phyloP scores from a whole-genome alignment of 306 rosid genomes.

The Psophocarpus tetragonolobus region DNA sequence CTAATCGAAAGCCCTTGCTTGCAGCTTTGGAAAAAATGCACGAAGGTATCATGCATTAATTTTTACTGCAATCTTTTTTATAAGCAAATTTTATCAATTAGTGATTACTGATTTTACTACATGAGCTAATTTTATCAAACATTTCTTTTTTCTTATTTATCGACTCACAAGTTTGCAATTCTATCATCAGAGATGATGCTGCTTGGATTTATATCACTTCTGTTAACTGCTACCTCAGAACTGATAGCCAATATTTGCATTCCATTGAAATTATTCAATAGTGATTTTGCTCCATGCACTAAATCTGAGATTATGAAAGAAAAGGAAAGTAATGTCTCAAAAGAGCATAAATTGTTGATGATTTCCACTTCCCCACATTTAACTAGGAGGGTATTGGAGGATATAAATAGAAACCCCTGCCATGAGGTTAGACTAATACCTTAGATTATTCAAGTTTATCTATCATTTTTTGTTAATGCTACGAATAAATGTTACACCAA shows the following conservation, averaged over 20 bases:
- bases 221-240: slow-evolving; percentile 72
- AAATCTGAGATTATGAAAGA: slow-evolving; percentile 56
- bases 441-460: not conserved
- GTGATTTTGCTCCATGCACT: slow-evolving; percentile 56
- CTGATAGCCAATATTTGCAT: slow-evolving; percentile 64
- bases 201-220: slow-evolving; percentile 80
- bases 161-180: slow-evolving; percentile 15
- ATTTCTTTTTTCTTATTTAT: not conserved
- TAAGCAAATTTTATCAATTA: not conserved
- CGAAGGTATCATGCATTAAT: slow-evolving; percentile 56
- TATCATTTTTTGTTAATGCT: not conserved
- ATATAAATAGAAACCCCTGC: slow-evolving; percentile 47
- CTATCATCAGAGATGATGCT: slow-evolving; percentile 69
- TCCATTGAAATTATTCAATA: slow-evolving; percentile 59
- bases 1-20: slow-evolving; percentile 65
- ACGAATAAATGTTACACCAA: not conserved
- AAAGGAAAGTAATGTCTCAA: slow-evolving; percentile 37
- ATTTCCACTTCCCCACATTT: slow-evolving; percentile 47
- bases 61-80: not conserved
- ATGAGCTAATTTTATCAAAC: not conserved
- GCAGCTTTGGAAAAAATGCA: slow-evolving; percentile 81
- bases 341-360: slow-evolving; percentile 49
- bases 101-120: not conserved
- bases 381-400: slow-evolving; percentile 55
- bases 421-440: slow-evolving; percentile 44